Evolutionary conservation across 306 rosid species (phyloP).

Genomic region (Heteromeles arbutifolia): DNA sequence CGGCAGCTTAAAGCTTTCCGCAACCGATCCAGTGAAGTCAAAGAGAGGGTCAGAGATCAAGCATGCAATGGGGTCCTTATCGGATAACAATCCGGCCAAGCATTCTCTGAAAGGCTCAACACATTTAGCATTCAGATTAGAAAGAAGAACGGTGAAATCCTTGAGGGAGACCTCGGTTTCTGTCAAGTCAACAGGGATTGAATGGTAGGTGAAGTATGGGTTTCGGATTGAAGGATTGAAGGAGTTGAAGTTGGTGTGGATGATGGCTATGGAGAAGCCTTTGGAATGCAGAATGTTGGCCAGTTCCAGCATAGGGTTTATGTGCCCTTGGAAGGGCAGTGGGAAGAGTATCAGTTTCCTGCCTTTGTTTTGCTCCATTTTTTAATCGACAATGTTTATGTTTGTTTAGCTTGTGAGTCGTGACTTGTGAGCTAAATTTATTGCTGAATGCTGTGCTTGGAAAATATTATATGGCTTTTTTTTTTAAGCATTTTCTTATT

Average conservation of each 20-base stretch:
- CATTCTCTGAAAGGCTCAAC: constrained; percentile 18
- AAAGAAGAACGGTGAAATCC: too few relatives aligned
- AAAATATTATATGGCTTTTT: too few relatives aligned
- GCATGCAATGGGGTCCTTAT: constrained; percentile 23
- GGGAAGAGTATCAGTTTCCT: not conserved
- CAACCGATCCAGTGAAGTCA: constrained; percentile 28
- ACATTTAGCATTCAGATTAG: constrained; percentile 14
- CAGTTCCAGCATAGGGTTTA: constrained; percentile 26
- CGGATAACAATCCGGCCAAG: constrained; percentile 18
- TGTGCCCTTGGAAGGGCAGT: constrained; percentile 26
- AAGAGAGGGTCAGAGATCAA: constrained; percentile 33
- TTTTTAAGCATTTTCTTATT: too few relatives aligned
- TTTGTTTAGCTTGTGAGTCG: too few relatives aligned
- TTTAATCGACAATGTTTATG: too few relatives aligned
- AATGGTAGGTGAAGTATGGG: too few relatives aligned
- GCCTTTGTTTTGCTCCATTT: too few relatives aligned
- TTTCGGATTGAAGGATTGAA: too few relatives aligned
- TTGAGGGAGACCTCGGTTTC: too few relatives aligned
- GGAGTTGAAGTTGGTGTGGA: not conserved
- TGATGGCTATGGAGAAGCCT: constrained; percentile 23
- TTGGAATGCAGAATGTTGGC: constrained; percentile 19
- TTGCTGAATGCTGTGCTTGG: too few relatives aligned
- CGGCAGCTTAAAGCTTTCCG: constrained; percentile 26
- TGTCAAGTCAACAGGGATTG: too few relatives aligned
- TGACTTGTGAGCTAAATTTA: too few relatives aligned